Evolutionary conservation across 345 rosid species (phyloP).

Genomic region (Conringia planisiliqua): DNA sequence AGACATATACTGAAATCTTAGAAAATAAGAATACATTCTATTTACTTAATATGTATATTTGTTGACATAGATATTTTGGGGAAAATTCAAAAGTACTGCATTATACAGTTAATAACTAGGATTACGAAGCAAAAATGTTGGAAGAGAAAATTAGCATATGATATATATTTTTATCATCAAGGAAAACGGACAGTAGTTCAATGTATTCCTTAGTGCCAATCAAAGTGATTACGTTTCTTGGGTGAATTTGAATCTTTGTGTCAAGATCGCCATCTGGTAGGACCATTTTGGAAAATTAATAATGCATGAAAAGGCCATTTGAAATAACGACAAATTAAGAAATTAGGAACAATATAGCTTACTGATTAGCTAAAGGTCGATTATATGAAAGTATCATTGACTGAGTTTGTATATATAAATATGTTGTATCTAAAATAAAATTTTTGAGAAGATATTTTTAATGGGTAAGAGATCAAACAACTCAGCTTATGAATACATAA

Average conservation of each 20-base stretch:
- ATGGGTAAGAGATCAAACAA: slow-evolving; percentile 8
- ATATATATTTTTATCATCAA: neutral
- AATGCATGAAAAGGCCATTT: slow-evolving; percentile 3
- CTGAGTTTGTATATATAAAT: slow-evolving; percentile 5
- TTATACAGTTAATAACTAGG: neutral
- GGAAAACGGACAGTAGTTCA: neutral
- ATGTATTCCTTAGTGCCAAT: neutral
- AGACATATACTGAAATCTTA: neutral
- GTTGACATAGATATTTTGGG: neutral
- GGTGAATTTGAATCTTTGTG: slow-evolving; percentile 16
- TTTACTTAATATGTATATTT: neutral
- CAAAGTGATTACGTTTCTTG: slow-evolving; percentile 20
- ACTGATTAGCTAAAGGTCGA: neutral
- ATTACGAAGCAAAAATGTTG: neutral
- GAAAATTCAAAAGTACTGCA: neutral
- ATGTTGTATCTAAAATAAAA: neutral
- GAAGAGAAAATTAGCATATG: neutral
- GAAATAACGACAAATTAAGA: slow-evolving; percentile 3
- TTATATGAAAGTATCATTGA: neutral
- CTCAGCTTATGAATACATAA: slow-evolving; percentile 10
- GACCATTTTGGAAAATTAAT: slow-evolving; percentile 22
- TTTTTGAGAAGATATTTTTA: neutral
- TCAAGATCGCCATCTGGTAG: slow-evolving; percentile 25
- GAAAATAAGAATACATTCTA: neutral
- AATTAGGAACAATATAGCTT: neutral